Base-by-base conservation (phyloP, 116 monocot genomes). In the Dioscorea cayenensis region DNA sequence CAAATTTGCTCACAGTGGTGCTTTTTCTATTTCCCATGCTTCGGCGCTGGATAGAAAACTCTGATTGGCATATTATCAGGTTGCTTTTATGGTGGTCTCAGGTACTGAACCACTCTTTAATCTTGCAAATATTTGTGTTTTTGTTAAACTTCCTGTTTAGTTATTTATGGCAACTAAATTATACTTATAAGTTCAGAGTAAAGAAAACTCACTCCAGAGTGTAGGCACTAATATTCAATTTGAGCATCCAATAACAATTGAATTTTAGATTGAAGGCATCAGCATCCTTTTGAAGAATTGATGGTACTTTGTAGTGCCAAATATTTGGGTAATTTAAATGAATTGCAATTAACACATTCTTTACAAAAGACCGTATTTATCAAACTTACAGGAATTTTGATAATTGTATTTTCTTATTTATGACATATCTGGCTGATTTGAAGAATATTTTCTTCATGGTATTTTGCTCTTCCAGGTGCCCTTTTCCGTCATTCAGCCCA, bases 11-110 rank as follows among this genome's bases (percentile, higher is more conserved):
- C 43, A 73, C 89, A 66, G 85, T 72, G 49, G 29, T 69, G 21
- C 75, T 99, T 20, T 99, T 99, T 61, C 69, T 99, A 76, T 99
- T 94, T 76, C 99, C 94, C 36, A 83, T 94, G 87, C 81, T 99
- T 36, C 75, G 94, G 19, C 73, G 91, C 60, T 89, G 94, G 86
- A 99, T 94, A 58, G 94, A 99, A 77, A 94, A 86, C 64, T 99
- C 99, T 49, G 94, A 99, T 79, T 99, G 91, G 91, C 89, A 81
- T 71, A 75, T 99, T 32, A 73, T 89, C 67, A 81, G 99, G 60
- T 67, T 94, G 48, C 87, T 99, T 59, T 68, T 99, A 48, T 99
- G 99, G 99, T 99, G 99, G 99, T 94, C 94, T 71, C 99, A 99
- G 99, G 99, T 94, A 86, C 10, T 70, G 16, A 36, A 19, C 63